These are phyloP conservation scores for Osmanthus fragrans DNA, from an alignment of 257 asterid species.

Conservation along the genomic window DNA sequence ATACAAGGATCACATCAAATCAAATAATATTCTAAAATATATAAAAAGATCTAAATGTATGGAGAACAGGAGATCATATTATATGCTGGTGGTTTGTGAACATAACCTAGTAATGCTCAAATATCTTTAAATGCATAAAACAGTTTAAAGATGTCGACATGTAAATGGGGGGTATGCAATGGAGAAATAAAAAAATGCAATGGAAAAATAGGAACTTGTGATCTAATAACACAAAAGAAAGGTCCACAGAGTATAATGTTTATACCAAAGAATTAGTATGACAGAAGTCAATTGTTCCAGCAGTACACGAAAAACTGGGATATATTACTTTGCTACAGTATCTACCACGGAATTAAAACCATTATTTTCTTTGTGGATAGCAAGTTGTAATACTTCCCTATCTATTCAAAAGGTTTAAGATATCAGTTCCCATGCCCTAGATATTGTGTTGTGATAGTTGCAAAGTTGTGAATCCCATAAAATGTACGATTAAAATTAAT, in stretches of 20 bases:
- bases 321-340: neutral
- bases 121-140: constrained; percentile 5
- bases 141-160: neutral
- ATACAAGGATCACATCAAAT: neutral
- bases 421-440: neutral
- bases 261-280: neutral
- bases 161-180: neutral
- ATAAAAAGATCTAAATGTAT: constrained; percentile 1
- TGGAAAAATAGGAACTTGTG: neutral
- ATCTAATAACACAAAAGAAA: neutral
- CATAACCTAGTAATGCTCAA: constrained; percentile 4
- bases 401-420: neutral
- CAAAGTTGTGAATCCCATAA: too few species aligned
- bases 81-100: constrained; percentile 1
- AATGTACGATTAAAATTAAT: too few species aligned
- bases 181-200: neutral
- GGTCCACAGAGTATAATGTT: neutral
- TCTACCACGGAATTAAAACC: neutral
- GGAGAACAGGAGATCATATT: constrained; percentile 1
- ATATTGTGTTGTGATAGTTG: neutral
- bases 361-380: neutral
- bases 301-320: neutral
- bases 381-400: neutral
- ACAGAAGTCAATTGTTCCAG: neutral
- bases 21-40: neutral